phyloP scores from a whole-genome alignment of 257 asterid genomes.

The Solanum corneliomulleri region DNA sequence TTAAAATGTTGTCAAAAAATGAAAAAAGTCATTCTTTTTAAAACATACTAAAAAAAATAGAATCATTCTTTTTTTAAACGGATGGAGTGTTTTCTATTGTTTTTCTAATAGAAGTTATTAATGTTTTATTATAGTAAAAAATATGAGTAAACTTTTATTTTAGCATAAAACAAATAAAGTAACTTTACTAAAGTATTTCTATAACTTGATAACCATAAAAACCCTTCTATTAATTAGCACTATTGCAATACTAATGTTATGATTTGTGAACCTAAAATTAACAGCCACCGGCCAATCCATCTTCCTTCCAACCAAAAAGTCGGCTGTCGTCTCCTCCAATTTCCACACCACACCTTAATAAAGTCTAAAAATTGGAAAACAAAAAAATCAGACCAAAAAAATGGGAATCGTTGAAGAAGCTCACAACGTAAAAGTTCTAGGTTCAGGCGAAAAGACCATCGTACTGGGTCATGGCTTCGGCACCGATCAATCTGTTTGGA shows the following conservation, averaged over 20 bases:
- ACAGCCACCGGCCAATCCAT: not conserved
- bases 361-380: not conserved
- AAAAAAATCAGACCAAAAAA: not conserved
- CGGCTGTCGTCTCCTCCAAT: not conserved
- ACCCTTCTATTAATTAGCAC: not conserved
- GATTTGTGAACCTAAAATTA: not conserved
- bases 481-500: constrained; percentile 40
- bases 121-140: too few species aligned
- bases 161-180: too few species aligned
- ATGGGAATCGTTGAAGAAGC: constrained; percentile 31
- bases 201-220: not conserved
- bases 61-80: too few species aligned
- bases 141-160: too few species aligned
- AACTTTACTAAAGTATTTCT: not conserved
- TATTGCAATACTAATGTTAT: too few species aligned
- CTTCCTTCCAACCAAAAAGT: not conserved
- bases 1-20: too few species aligned
- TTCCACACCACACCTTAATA: not conserved
- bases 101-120: not conserved
- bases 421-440: constrained; percentile 26
- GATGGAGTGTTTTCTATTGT: too few species aligned
- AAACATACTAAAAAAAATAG: too few species aligned
- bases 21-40: too few species aligned
- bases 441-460: constrained; percentile 16
- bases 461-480: constrained; percentile 48